phyloP scores from a whole-genome alignment of 2,329 filamentous ascomycete genomes.

The Penicillium oxalicum region DNA sequence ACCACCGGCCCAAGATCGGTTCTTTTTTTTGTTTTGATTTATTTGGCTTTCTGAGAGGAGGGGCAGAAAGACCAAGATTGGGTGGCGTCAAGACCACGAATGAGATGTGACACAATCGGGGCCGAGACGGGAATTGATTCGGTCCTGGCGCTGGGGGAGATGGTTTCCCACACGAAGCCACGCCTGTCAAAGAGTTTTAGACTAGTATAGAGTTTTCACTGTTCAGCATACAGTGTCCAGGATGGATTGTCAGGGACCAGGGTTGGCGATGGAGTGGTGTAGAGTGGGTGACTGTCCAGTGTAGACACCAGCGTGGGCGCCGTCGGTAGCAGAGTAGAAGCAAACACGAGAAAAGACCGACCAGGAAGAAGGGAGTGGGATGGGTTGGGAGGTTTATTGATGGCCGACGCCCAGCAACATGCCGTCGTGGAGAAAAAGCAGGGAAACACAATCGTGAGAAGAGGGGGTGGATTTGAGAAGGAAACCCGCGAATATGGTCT shows the following conservation, averaged over 20 bases:
- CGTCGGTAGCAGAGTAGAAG: too few relatives aligned
- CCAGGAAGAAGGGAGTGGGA: neutral
- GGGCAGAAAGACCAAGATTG: slow-evolving; percentile 1
- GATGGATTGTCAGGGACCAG: too few relatives aligned
- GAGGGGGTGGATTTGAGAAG: neutral
- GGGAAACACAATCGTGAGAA: neutral
- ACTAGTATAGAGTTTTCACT: neutral
- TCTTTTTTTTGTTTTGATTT: too few relatives aligned
- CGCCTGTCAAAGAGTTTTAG: neutral
- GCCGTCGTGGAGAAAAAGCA: neutral
- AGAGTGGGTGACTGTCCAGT: too few relatives aligned
- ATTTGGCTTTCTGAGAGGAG: neutral
- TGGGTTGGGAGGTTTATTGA: neutral
- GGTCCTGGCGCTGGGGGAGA: neutral
- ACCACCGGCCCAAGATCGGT: slow-evolving; percentile 9
- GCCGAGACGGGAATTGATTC: neutral
- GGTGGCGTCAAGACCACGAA: slow-evolving; percentile 4
- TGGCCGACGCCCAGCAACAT: neutral
- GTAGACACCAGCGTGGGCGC: too few relatives aligned
- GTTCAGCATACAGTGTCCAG: too few relatives aligned
- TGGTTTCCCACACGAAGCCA: neutral
- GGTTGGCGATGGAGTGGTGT: too few relatives aligned
- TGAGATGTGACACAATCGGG: slow-evolving; percentile 9
- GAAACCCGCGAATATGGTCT: too few relatives aligned
- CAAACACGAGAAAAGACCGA: too few relatives aligned